Conservation (phyloP, 2,329 filamentous ascomycete genomes). For the Ambrosiella cleistominuta region DNA sequence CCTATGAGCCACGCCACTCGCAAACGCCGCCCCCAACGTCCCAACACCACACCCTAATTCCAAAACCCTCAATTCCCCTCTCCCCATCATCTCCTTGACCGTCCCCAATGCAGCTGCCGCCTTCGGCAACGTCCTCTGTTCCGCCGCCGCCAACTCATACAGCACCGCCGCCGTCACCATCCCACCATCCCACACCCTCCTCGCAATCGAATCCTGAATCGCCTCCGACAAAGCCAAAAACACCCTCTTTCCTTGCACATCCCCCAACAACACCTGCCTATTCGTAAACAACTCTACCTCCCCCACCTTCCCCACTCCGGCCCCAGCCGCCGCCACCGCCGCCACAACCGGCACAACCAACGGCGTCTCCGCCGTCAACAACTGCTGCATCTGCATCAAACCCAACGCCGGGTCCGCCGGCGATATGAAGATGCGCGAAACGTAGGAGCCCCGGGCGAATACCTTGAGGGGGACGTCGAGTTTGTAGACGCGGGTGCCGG, state of each 20-base stretch:
- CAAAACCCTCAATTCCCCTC: conserved; percentile 20
- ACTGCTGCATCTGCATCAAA: conserved; percentile 8
- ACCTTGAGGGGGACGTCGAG: conserved; percentile 13
- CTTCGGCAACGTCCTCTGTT: background rate
- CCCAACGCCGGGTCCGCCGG: conserved; percentile 9
- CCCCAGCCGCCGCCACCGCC: conserved; percentile 2
- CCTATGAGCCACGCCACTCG: conserved; percentile 20
- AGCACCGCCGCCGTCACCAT: conserved; percentile 27
- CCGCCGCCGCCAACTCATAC: conserved; percentile 4
- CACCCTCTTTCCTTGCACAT: conserved; percentile 11
- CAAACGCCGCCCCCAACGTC: conserved; percentile 34
- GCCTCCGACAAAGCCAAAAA: conserved; percentile 30
- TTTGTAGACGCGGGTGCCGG: conserved; percentile 26
- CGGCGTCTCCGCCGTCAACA: conserved; percentile 6
- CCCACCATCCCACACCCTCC: conserved; percentile 42
- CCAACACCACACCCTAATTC: conserved; percentile 42
- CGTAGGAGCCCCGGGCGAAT: conserved; percentile 11
- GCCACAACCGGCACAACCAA: conserved; percentile 12
- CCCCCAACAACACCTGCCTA: conserved; percentile 10
- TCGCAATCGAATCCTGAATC: conserved; percentile 41
- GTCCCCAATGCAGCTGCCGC: background rate
- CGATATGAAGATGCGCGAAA: conserved; percentile 12
- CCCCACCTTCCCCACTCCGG: background rate
- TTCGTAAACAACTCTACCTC: conserved; percentile 10
- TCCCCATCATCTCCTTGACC: background rate